Percentiles rank a stretch among this genome's conserved stretches.
Evolutionary conservation across 495 filamentous ascomycete species (phyloP).

Genomic region (Penicillium canescens): DNA sequence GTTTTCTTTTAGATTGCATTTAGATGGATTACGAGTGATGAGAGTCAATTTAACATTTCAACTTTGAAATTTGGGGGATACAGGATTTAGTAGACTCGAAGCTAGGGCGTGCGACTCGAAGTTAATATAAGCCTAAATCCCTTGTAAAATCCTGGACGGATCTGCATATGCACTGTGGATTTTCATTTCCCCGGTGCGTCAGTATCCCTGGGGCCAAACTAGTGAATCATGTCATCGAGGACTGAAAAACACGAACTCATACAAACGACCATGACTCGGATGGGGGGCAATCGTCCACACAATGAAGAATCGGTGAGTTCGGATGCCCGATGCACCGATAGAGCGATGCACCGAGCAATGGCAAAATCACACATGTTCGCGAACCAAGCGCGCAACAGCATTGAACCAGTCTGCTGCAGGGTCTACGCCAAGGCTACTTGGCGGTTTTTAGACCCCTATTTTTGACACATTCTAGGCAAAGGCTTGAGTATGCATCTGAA

Average conservation of each 20-base stretch:
- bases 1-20: not conserved
- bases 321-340: too few species aligned
- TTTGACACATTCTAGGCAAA: not conserved
- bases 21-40: not conserved
- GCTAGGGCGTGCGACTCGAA: not conserved
- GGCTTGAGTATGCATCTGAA: not conserved
- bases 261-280: too few species aligned
- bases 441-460: not conserved
- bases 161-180: too few species aligned
- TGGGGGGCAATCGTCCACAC: too few species aligned
- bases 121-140: not conserved
- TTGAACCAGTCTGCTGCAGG: not conserved
- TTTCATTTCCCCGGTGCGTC: too few species aligned
- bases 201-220: too few species aligned
- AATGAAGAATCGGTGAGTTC: too few species aligned
- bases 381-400: not conserved
- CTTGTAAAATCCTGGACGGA: too few species aligned
- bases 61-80: not conserved
- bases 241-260: too few species aligned
- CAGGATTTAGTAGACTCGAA: too few species aligned
- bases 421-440: not conserved
- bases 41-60: not conserved
- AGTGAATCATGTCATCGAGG: too few species aligned
- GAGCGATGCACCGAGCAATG: not conserved
- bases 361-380: slow-evolving; percentile 2